Conservation (phyloP, 1,139 yeast species). For the Debaryomyces robertsiae region DNA sequence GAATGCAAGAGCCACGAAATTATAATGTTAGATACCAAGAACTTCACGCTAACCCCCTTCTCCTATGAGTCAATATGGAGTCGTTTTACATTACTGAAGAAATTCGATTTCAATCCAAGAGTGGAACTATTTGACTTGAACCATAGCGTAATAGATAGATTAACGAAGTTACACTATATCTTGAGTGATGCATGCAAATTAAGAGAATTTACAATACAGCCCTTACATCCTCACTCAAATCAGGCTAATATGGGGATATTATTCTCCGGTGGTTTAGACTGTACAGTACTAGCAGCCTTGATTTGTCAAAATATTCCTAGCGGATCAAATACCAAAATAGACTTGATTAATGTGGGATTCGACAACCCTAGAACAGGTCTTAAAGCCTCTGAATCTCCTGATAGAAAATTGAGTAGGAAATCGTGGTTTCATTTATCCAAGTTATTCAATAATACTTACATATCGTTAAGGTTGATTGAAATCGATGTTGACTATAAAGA, state of each 20-base stretch:
- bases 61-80: slow-evolving; percentile 11
- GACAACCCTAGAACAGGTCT: slow-evolving; percentile 82
- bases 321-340: slow-evolving; percentile 30
- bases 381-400: slow-evolving; percentile 72
- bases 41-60: slow-evolving; percentile 18
- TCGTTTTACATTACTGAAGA: background rate
- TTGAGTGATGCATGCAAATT: slow-evolving; percentile 46
- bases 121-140: slow-evolving; percentile 7
- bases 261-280: slow-evolving; percentile 94
- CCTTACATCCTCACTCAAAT: slow-evolving; percentile 38
- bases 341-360: slow-evolving; percentile 92
- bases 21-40: slow-evolving; percentile 40
- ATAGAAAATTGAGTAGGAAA: slow-evolving; percentile 66
- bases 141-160: background rate
- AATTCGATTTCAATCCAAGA: slow-evolving; percentile 7
- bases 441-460: slow-evolving; percentile 32
- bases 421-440: slow-evolving; percentile 57
- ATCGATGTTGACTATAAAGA: slow-evolving; percentile 71
- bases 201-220: slow-evolving; percentile 62
- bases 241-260: slow-evolving; percentile 58
- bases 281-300: slow-evolving; percentile 69
- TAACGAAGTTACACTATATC: slow-evolving; percentile 22
- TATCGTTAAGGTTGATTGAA: slow-evolving; percentile 57
- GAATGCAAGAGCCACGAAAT: slow-evolving; percentile 58
- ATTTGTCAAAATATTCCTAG: slow-evolving; percentile 30